Evolutionary conservation across 192 early-diverging fungal species (phyloP).

Genomic region (Entomortierella lignicola): DNA sequence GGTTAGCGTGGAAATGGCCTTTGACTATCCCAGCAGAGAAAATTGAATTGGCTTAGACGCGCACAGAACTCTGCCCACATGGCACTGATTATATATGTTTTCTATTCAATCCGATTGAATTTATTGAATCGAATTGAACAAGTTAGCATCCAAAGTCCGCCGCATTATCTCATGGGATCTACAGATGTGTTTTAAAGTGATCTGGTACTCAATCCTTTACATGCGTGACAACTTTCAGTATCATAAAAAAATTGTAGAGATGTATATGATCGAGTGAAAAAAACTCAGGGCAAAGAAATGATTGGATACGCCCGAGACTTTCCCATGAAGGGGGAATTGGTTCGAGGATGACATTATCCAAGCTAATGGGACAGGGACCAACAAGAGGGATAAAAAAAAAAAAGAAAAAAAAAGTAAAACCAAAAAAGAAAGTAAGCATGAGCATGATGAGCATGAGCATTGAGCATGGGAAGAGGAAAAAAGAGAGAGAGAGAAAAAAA

Average conservation of each 20-base stretch:
- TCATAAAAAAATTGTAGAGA: background rate
- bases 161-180: background rate
- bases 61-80: slow-evolving; percentile 1
- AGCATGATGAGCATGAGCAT: background rate
- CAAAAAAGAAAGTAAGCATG: background rate
- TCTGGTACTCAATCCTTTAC: too few species aligned
- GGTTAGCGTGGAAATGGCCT: too few species aligned
- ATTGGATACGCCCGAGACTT: slow-evolving; percentile 19
- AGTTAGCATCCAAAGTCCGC: too few species aligned
- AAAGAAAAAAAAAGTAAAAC: too few species aligned
- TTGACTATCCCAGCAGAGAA: too few species aligned
- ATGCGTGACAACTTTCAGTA: too few species aligned
- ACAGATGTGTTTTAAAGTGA: too few species aligned
- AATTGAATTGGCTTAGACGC: too few species aligned
- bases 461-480: background rate
- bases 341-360: too few species aligned
- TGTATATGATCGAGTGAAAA: background rate
- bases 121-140: background rate
- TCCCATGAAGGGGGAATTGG: slow-evolving; percentile 23
- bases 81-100: background rate
- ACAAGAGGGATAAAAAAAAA: too few species aligned
- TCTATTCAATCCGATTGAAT: background rate
- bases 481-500: background rate
- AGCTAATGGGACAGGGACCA: too few species aligned
- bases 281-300: slow-evolving; percentile 16